These are phyloP conservation scores for Rosa multiflora DNA, from an alignment of 306 rosid genomes.

Conservation along the genomic window DNA sequence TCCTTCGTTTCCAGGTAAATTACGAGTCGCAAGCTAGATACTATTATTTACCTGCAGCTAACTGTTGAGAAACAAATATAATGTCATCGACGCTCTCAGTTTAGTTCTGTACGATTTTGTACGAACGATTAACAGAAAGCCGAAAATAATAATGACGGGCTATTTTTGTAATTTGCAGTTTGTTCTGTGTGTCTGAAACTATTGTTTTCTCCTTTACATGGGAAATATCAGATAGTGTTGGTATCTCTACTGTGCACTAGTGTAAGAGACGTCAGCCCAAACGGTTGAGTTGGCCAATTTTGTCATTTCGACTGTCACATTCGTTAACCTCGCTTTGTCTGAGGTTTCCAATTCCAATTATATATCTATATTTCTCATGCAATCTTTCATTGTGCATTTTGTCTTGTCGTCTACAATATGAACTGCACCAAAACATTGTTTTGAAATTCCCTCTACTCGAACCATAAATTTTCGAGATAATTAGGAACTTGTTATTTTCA, in stretches of 20 bases:
- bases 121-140: too few relatives aligned
- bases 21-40: neutral
- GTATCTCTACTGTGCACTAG: neutral
- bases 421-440: too few relatives aligned
- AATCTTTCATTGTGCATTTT: too few relatives aligned
- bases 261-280: neutral
- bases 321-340: neutral
- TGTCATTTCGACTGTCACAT: constrained; percentile 19
- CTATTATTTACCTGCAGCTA: neutral
- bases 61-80: too few relatives aligned
- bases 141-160: too few relatives aligned
- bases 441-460: too few relatives aligned
- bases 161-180: neutral
- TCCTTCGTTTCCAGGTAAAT: constrained; percentile 62
- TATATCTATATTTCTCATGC: too few relatives aligned
- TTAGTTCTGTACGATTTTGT: too few relatives aligned
- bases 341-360: neutral
- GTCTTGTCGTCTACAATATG: too few relatives aligned
- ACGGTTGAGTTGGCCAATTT: neutral
- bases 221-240: neutral
- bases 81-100: too few relatives aligned
- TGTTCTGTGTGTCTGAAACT: neutral
- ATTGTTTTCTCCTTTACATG: neutral
- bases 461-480: too few relatives aligned
- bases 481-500: too few relatives aligned